phyloP scores from a whole-genome alignment of 2,329 filamentous ascomycete genomes.

The Harringtonia lauricola region DNA sequence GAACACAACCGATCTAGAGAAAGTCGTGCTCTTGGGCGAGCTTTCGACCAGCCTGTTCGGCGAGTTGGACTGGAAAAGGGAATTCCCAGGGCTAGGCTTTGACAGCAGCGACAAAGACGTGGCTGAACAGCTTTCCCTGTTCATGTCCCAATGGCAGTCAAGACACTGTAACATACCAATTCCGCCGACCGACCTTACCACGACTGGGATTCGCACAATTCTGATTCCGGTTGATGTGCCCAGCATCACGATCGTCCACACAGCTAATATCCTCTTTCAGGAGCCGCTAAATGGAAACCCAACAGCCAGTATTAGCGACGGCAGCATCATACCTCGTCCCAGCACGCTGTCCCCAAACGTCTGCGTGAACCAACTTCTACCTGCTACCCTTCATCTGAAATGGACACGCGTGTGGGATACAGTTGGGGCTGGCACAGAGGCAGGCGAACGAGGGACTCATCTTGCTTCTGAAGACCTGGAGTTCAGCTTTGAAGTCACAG shows the following conservation, averaged over 20 bases:
- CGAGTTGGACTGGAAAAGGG: conserved; percentile 33
- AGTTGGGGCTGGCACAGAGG: conserved; percentile 19
- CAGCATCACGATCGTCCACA: conserved; percentile 71
- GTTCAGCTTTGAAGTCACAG: conserved; percentile 75
- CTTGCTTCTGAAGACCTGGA: conserved; percentile 38
- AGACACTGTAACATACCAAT: conserved; percentile 21
- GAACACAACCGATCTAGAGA: conserved; percentile 42
- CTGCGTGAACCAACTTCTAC: conserved; percentile 52
- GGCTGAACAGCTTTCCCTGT: conserved; percentile 19
- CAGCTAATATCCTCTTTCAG: conserved; percentile 53
- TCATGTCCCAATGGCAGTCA: conserved; percentile 27
- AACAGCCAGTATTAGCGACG: no score
- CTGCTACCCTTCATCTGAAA: conserved; percentile 48
- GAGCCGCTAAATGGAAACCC: conserved; percentile 11
- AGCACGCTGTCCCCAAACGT: conserved; percentile 29
- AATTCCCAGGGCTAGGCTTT: conserved; percentile 36
- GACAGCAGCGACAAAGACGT: conserved; percentile 11
- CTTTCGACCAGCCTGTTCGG: conserved; percentile 37
- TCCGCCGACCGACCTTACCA: conserved; percentile 18
- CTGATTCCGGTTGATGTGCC: conserved; percentile 86
- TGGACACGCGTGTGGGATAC: conserved; percentile 56
- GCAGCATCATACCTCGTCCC: conserved; percentile 13
- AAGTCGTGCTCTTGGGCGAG: conserved; percentile 39
- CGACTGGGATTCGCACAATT: conserved; percentile 48
- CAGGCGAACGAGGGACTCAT: no score